Base-by-base conservation (phyloP, 108 stramenopile genomes). In the Fistulifera pelliculosa region DNA sequence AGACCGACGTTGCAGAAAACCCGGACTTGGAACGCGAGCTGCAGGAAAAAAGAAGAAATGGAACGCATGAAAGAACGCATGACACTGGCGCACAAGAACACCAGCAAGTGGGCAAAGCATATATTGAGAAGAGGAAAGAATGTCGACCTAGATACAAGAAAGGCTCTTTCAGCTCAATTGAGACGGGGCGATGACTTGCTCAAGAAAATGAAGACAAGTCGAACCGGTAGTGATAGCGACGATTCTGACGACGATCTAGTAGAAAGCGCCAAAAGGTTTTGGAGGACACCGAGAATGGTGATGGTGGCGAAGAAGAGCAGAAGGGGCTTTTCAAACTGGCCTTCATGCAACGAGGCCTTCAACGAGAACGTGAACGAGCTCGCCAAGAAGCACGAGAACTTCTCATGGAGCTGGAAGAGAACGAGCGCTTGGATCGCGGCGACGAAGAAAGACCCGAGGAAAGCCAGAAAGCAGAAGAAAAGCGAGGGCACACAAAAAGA, bases 21-120 rank as follows among this genome's bases (percentile, higher is more conserved):
- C 79, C 73, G 0, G 80, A 83, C 15, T 53, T 76, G 0, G 87
- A 69, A 6, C 58, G 75, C 16, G 87, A 91, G 49, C 56, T 82
- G 52, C 70, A 85, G 52, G 96, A 97, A 49, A n/a, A 77, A 86
- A 56, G 96, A 93, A 62, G 96, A 94, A 65, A 66, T 93, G 56
- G 87, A 93, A 17, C 68, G 97, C 24, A 97, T 95, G 65, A 88
- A 91, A 60, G 97, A 97, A 62, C 75, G 97, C 15, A 96, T 96
- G 94, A 95, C 87, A 31, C 69, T 97, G 52, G 79, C 84, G 40
- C 97, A 99, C 58, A 96, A 94, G 57, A 97, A 97, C 77, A 97
- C 95, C 1, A 80, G 83, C 53, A 97, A 98, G 77, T 98, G 96
- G 98, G 95, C 94, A n/a, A 84, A 87, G 54, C 73, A 83, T 24